A percentile compares a stretch with the other conserved stretches of the same genome.
Evolutionary conservation across 1,284 basidiomycete species (phyloP).

Genomic region (Afroboletus lepidellus): DNA sequence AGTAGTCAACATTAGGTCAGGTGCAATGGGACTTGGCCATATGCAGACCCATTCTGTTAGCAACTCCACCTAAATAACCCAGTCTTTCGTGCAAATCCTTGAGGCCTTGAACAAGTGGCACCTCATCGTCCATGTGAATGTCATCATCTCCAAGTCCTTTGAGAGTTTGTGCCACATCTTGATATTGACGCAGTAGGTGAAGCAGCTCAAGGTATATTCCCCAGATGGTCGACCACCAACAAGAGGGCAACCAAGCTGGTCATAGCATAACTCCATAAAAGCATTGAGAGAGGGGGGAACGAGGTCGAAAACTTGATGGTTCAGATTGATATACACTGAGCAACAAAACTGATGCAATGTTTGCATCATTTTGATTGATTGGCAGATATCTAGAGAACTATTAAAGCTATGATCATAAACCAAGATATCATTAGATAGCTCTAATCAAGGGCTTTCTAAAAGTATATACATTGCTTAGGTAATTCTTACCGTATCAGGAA

Average conservation of each 20-base stretch:
- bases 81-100: neutral
- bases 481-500: too few species aligned
- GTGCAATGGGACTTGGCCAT: too few species aligned
- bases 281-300: neutral
- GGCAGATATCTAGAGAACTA: too few species aligned
- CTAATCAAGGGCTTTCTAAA: too few species aligned
- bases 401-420: too few species aligned
- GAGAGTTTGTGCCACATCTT: neutral
- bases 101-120: too few species aligned
- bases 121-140: neutral
- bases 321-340: neutral
- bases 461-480: too few species aligned
- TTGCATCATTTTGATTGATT: too few species aligned
- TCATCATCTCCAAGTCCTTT: neutral
- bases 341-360: too few species aligned
- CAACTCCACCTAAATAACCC: neutral
- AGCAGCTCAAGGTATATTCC: neutral
- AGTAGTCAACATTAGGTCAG: too few species aligned
- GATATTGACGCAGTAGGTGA: neutral
- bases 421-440: too few species aligned
- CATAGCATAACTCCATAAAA: neutral
- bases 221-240: neutral
- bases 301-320: neutral
- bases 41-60: neutral
- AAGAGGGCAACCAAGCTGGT: neutral